phyloP scores from a whole-genome alignment of 2,329 filamentous ascomycete genomes.

The Aspergillus chevalieri region DNA sequence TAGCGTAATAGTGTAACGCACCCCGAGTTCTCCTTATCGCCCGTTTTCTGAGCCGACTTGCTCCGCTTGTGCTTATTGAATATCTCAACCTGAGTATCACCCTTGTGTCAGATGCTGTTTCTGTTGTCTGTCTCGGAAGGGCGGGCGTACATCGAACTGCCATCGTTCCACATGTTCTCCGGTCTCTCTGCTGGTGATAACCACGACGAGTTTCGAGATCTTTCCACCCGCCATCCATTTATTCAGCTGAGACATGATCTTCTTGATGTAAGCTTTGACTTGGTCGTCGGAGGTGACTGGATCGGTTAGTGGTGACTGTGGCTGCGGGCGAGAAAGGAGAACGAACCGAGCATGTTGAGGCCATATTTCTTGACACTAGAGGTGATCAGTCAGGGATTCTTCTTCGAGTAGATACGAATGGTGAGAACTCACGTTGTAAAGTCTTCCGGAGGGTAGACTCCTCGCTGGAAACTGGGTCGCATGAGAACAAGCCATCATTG shows the following conservation, averaged over 20 bases:
- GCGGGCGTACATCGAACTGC: slow-evolving; percentile 77
- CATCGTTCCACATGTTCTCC: slow-evolving; percentile 93
- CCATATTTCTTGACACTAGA: slow-evolving; percentile 92
- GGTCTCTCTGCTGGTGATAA: slow-evolving; percentile 94
- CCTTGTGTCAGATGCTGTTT: slow-evolving; percentile 6
- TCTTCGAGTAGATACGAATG: slow-evolving; percentile 6
- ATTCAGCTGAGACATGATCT: slow-evolving; percentile 96
- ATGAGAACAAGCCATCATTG: slow-evolving; percentile 13
- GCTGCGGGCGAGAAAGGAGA: neutral
- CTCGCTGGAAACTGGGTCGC: slow-evolving; percentile 66
- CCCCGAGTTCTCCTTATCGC: slow-evolving; percentile 66
- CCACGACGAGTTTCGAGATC: slow-evolving; percentile 93
- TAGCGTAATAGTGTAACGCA: slow-evolving; percentile 28
- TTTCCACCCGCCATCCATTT: slow-evolving; percentile 97
- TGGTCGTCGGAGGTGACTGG: slow-evolving; percentile 90
- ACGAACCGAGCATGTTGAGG: slow-evolving; percentile 81
- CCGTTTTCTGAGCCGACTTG: slow-evolving; percentile 44
- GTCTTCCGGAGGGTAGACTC: slow-evolving; percentile 85
- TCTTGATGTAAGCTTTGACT: slow-evolving; percentile 98
- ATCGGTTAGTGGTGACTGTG: slow-evolving; percentile 12
- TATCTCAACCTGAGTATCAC: slow-evolving; percentile 47
- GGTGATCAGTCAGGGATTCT: slow-evolving; percentile 2
- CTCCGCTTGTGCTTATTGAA: slow-evolving; percentile 48
- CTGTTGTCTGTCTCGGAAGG: neutral
- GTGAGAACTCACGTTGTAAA: slow-evolving; percentile 68